Evolutionary conservation across 345 rosid species (phyloP), one percentile per base, ranked within the genome.

Genomic region (Hibiscus syriacus): DNA sequence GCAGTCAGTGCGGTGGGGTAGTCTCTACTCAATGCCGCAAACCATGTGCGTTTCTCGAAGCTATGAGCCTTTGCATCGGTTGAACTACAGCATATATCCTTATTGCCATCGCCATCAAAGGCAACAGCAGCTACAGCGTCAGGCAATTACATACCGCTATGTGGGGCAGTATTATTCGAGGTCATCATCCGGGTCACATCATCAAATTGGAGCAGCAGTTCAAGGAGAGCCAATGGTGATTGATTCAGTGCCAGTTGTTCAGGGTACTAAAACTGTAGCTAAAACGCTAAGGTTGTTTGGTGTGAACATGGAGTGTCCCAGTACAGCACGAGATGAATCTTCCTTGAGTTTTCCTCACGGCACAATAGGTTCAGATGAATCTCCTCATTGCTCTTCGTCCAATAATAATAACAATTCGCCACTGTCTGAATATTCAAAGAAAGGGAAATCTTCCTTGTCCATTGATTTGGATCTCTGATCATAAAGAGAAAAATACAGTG

Each of bases 401-500:
- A n/a, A n/a, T 56, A 65, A 29, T 49, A 41, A 16, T 27, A 43
- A 61, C 12, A 10, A 4, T 13, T 29, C 49, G 10, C 7, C 9
- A 38, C 19, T 65, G 86, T 84, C 76, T 91, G 91, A 74, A n/a
- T n/a, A n/a, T n/a, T n/a, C n/a, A n/a, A n/a, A n/a, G n/a, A n/a
- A n/a, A n/a, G n/a, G n/a, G n/a, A 86, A 88, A 83, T 79, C 86
- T 68, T 78, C 86, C 63, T 67, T 84, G 70, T 82, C 91, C 72
- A 77, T 84, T 77, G 81, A 86, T 81, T 81, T 86, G 79, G 89
- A 67, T 73, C 70, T 63, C 48, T 19, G 68, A 60, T 34, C 4
- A 34, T 34, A 4, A 30, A 34, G 7, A 6, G 5, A 6, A 34
- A 1, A 34, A 4, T 9, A 3, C 38, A 34, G 38, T 34, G 38